Percentiles rank a stretch among this genome's conserved stretches.
Conservation (phyloP, 768 basidiomycete genomes). For the Collybiopsis confluens region DNA sequence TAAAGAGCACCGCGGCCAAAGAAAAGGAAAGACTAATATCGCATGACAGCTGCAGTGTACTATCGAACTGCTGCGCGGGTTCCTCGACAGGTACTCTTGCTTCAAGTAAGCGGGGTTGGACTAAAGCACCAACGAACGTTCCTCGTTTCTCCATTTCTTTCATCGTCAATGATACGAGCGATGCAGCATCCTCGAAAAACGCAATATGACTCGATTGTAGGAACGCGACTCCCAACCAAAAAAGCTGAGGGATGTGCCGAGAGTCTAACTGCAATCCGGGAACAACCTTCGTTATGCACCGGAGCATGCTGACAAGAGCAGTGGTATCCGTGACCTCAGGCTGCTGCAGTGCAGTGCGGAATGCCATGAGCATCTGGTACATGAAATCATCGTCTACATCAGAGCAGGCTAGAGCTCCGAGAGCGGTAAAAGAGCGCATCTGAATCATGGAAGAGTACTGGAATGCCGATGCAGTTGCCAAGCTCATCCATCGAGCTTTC, state of each 20-base stretch:
- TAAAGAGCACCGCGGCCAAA: constrained; percentile 79
- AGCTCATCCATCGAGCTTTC: constrained; percentile 91
- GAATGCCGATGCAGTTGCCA: constrained; percentile 85
- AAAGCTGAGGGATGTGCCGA: constrained; percentile 68
- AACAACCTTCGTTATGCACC: constrained; percentile 76
- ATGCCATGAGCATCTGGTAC: constrained; percentile 89
- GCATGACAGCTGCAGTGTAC: constrained; percentile 71
- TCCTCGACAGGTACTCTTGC: constrained; percentile 61
- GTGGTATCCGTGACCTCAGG: constrained; percentile 65
- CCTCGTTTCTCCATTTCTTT: constrained; percentile 61
- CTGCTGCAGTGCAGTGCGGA: constrained; percentile 65
- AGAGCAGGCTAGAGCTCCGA: constrained; percentile 75
- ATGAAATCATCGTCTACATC: constrained; percentile 91
- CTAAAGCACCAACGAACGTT: constrained; percentile 48
- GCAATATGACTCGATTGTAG: constrained; percentile 73
- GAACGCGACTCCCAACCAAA: constrained; percentile 86
- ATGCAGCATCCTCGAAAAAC: constrained; percentile 65
- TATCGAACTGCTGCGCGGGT: constrained; percentile 67
- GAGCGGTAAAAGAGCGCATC: constrained; percentile 77
- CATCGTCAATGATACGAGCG: constrained; percentile 61
- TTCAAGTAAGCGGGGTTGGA: constrained; percentile 57
- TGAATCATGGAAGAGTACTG: constrained; percentile 85
- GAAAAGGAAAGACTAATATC: constrained; percentile 78
- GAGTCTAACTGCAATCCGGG: constrained; percentile 66
- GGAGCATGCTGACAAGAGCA: constrained; percentile 82